Base-by-base conservation (phyloP, 2,329 filamentous ascomycete species). In the Penicillium hordei region DNA sequence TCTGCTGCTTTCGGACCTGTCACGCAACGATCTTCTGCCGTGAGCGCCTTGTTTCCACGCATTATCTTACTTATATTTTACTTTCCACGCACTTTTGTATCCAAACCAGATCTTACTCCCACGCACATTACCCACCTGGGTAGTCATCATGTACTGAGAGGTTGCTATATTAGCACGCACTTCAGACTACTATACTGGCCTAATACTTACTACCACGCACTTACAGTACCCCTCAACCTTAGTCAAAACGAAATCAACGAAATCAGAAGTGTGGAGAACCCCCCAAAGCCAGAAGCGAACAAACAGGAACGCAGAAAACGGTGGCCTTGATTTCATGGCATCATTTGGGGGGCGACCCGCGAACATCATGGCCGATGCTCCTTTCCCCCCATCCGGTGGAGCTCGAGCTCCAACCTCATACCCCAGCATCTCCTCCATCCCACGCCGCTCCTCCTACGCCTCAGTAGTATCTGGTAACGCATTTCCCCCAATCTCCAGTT, bases 361-460 rank as follows among this genome's bases (percentile, higher is more conserved):
- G 64, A 59, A 62, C 67, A 70, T 64, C 67, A 81, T 81, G 78
- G 74, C 74, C 65, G 76, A 80, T 72, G 70, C 72, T 66, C 72
- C 74, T 61, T 72, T 70, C 64, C 68, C 75, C 60, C 68, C 75
- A 60, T 74, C 76, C 65, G 70, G 76, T 71, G 77, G 76, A 73
- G 72, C 70, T 68, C 66, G 60, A 63, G 69, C 67, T 66, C 64
- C 68, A 63, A 60, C 70, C 46, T 57, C 54, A 65, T 67, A 71
- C 62, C 39, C 50, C 23, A 40, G 27, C 33, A 68, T 75, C 65
- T 72, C 76, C 54, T 73, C 76, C 46, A 69, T 74, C 61, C 77
- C 76, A 65, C 80, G 83, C 69, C 78, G 83, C 63, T 82, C 82
- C 42, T 87, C 85, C 51, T 86, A 86, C 75, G 84, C 85, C 65